A percentile compares a stretch with the other conserved stretches of the same genome.
Conservation (phyloP, 1,139 yeast genomes). For the Candida frijolesensis region DNA sequence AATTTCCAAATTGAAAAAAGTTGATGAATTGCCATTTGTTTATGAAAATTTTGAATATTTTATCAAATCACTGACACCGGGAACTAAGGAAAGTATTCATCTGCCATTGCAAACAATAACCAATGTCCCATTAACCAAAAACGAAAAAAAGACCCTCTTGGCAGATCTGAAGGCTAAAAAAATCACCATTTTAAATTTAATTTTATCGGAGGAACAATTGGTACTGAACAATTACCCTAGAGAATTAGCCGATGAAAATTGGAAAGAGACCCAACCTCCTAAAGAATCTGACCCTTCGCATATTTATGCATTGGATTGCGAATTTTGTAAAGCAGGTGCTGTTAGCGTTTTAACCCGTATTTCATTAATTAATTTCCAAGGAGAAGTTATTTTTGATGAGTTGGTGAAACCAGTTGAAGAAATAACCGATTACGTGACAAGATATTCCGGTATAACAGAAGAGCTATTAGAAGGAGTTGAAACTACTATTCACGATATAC, state of each 20-base stretch:
- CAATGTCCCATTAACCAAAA: slow-evolving; percentile 54
- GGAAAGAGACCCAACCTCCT: slow-evolving; percentile 60
- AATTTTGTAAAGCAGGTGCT: slow-evolving; percentile 70
- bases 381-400: slow-evolving; percentile 64
- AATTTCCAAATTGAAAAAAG: slow-evolving; percentile 11
- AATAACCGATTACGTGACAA: slow-evolving; percentile 78
- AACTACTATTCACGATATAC: slow-evolving; percentile 69
- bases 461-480: slow-evolving; percentile 64
- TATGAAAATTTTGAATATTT: slow-evolving; percentile 38
- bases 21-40: slow-evolving; percentile 38
- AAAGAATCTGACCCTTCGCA: slow-evolving; percentile 45
- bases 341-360: slow-evolving; percentile 78
- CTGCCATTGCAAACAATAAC: slow-evolving; percentile 59
- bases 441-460: slow-evolving; percentile 83
- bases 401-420: slow-evolving; percentile 74
- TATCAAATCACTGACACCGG: slow-evolving; percentile 59
- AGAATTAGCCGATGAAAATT: slow-evolving; percentile 28
- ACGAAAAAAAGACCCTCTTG: slow-evolving; percentile 47
- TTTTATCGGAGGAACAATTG: slow-evolving; percentile 50
- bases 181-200: slow-evolving; percentile 56
- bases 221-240: slow-evolving; percentile 59
- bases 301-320: slow-evolving; percentile 87
- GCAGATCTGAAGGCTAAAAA: slow-evolving; percentile 36
- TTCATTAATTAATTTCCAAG: slow-evolving; percentile 68
- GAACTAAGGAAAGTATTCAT: slow-evolving; percentile 57